Conservation (phyloP, 2,329 filamentous ascomycete genomes). For the Thermothelomyces thermophilus region DNA sequence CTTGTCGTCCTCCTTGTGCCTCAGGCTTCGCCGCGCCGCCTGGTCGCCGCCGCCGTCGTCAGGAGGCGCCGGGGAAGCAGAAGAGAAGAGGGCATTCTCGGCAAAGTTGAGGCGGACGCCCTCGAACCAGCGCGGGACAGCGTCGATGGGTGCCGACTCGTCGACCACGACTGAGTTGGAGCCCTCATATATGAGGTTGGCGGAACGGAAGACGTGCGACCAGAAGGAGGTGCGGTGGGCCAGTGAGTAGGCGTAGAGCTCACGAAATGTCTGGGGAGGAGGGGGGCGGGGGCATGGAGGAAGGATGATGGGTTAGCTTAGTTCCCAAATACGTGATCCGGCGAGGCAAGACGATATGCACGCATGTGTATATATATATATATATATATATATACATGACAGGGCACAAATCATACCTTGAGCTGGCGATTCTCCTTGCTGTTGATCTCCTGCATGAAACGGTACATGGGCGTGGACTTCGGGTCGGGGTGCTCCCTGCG, state of each 20-base stretch:
- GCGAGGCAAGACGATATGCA: too few species aligned
- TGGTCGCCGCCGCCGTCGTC: not conserved
- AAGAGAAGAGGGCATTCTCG: constrained; percentile 69
- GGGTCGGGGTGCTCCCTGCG: constrained; percentile 56
- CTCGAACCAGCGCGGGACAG: constrained; percentile 69
- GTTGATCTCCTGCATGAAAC: constrained; percentile 62
- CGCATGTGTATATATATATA: not conserved
- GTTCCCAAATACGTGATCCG: too few species aligned
- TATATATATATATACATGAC: not conserved
- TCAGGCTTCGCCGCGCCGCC: constrained; percentile 35
- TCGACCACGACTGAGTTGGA: constrained; percentile 57
- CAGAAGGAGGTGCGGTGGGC: constrained; percentile 58
- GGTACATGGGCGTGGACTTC: constrained; percentile 56
- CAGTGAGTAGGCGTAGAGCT: constrained; percentile 65
- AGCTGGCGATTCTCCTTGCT: constrained; percentile 48
- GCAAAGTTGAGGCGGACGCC: constrained; percentile 70
- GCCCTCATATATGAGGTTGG: constrained; percentile 58
- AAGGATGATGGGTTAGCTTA: not conserved
- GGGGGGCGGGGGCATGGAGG: too few species aligned
- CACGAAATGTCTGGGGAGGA: constrained; percentile 61
- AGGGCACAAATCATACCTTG: constrained; percentile 37
- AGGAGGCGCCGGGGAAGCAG: constrained; percentile 26
- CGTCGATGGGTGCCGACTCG: constrained; percentile 61
- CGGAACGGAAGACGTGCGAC: constrained; percentile 53
- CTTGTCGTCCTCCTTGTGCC: constrained; percentile 62